Conservation (phyloP, 2,329 filamentous ascomycete genomes). For the Stagonosporopsis tanaceti region DNA sequence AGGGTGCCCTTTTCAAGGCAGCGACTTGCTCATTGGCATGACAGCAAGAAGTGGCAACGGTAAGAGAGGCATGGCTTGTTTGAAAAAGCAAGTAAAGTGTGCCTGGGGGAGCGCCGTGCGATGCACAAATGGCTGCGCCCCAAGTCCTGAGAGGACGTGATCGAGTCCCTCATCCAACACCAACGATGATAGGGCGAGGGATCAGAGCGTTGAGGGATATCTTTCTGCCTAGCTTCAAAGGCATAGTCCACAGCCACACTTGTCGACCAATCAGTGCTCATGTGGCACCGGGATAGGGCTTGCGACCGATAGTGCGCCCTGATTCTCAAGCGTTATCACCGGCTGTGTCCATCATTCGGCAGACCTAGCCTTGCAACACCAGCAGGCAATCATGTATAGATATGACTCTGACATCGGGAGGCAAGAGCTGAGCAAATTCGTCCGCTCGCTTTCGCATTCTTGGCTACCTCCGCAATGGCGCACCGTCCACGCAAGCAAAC, state of each 20-base stretch:
- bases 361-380: conserved; percentile 38
- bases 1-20: conserved; percentile 39
- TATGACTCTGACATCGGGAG: conserved; percentile 19
- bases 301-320: conserved; percentile 17
- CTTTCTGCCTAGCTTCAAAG: conserved; percentile 8
- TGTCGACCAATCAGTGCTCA: conserved; percentile 27
- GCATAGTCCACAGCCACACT: neutral
- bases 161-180: conserved; percentile 17
- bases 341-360: conserved; percentile 34
- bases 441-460: conserved; percentile 37
- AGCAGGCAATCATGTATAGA: conserved; percentile 37
- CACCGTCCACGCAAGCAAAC: conserved; percentile 37
- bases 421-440: conserved; percentile 19
- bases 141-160: conserved; percentile 27
- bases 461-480: conserved; percentile 41
- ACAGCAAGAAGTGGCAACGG: conserved; percentile 19
- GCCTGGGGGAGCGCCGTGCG: conserved; percentile 26
- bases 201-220: conserved; percentile 21
- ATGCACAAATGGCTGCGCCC: conserved; percentile 35
- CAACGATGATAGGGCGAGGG: conserved; percentile 30
- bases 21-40: conserved; percentile 28
- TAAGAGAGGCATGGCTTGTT: conserved; percentile 2
- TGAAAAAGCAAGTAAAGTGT: conserved; percentile 15
- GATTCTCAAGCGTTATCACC: conserved; percentile 19
- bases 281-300: conserved; percentile 22